Conservation (phyloP, 2,329 filamentous ascomycete genomes). For the Botrytis pseudocinerea region DNA sequence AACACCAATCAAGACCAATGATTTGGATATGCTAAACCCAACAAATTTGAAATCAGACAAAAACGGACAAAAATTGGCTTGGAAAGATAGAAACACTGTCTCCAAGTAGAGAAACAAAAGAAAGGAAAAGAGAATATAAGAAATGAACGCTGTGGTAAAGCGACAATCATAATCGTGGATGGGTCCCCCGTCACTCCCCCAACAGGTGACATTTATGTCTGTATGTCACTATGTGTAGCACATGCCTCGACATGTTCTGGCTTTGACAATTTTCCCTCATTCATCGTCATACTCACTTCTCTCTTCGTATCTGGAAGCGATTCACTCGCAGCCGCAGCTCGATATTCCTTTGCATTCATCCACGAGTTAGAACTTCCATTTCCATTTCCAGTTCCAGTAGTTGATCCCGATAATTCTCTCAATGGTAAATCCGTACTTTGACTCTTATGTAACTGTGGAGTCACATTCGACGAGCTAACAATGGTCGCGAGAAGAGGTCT, state of each 20-base stretch:
- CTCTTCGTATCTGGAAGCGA: not conserved
- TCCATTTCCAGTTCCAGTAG: not conserved
- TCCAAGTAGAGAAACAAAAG: not conserved
- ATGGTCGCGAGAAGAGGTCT: slow-evolving; percentile 34
- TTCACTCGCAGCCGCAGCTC: not conserved
- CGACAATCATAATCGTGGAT: not conserved
- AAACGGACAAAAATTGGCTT: not conserved
- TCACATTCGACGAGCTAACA: slow-evolving; percentile 32
- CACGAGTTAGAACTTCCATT: not conserved
- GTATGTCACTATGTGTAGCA: not conserved
- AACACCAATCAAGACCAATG: not conserved
- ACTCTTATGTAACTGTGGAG: slow-evolving; percentile 22
- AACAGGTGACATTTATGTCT: not conserved
- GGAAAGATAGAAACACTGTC: not conserved
- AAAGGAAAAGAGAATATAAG: not conserved
- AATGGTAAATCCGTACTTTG: slow-evolving; percentile 9
- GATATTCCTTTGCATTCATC: slow-evolving; percentile 8
- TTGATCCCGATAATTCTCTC: slow-evolving; percentile 14
- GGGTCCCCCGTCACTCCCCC: no score
- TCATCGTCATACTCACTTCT: not conserved
- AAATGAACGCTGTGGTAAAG: not conserved
- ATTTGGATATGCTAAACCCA: not conserved
- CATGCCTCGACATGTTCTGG: not conserved
- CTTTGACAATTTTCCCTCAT: not conserved
- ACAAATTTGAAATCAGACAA: not conserved